A percentile compares a stretch with the other conserved stretches of the same genome.
Conservation (phyloP, 306 rosid species). For the Sophora flavescens region DNA sequence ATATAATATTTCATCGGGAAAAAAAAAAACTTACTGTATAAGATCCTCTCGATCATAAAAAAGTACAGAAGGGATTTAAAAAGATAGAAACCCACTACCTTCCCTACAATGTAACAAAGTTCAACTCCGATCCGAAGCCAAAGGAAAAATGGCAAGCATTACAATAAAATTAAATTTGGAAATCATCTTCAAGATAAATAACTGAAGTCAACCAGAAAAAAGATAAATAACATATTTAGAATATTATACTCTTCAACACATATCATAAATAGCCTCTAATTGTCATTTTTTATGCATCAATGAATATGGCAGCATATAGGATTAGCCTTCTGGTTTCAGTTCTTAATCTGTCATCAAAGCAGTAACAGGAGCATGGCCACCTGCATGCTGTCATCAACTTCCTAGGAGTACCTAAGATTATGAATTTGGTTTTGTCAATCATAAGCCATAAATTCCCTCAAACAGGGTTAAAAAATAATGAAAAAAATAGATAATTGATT, state of each 20-base stretch:
- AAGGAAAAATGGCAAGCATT: slow-evolving; percentile 15
- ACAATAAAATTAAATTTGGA: slow-evolving; percentile 5
- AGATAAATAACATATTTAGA: neutral
- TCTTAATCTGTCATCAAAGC: slow-evolving; percentile 10
- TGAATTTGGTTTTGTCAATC: slow-evolving; percentile 14
- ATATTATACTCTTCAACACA: neutral
- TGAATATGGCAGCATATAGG: neutral
- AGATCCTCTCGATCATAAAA: slow-evolving; percentile 10
- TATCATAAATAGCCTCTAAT: slow-evolving; percentile 25
- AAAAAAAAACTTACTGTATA: slow-evolving; percentile 6
- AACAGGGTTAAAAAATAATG: neutral
- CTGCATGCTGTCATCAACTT: neutral
- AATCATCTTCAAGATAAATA: slow-evolving; percentile 17
- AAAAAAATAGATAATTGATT: neutral
- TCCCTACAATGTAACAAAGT: slow-evolving; percentile 33
- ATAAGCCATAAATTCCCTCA: slow-evolving; percentile 33
- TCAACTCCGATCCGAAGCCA: neutral
- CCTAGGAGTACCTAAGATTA: neutral
- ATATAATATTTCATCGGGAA: neutral
- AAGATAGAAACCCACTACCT: slow-evolving; percentile 18
- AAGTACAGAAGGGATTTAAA: slow-evolving; percentile 16
- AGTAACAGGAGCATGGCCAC: slow-evolving; percentile 12
- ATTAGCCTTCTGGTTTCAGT: slow-evolving; percentile 10
- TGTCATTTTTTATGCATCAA: slow-evolving; percentile 28
- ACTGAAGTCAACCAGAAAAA: slow-evolving; percentile 2